Evolutionary conservation across 306 rosid genomes (phyloP).

Genomic region (Citrullus colocynthis): DNA sequence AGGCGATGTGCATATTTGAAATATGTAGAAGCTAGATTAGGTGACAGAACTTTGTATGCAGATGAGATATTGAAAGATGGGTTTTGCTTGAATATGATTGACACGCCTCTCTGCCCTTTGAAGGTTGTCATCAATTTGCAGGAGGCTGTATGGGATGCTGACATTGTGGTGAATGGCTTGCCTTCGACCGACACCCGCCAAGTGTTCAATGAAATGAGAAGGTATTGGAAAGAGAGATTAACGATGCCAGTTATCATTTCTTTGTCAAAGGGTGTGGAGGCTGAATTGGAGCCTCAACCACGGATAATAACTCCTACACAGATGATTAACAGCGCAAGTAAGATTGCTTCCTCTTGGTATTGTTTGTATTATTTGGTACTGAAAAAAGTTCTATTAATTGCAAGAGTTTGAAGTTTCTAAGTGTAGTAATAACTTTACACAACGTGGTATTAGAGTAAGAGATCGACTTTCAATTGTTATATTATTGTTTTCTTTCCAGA

Average conservation of each 20-base stretch:
- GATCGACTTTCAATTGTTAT: not conserved
- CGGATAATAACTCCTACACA: slow-evolving; percentile 79
- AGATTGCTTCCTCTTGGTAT: slow-evolving; percentile 14
- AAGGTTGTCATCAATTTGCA: slow-evolving; percentile 92
- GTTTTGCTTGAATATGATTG: slow-evolving; percentile 85
- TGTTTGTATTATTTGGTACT: not conserved
- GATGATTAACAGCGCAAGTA: slow-evolving; percentile 80
- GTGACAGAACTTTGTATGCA: slow-evolving; percentile 64
- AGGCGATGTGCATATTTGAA: slow-evolving; percentile 88
- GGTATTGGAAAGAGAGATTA: slow-evolving; percentile 87
- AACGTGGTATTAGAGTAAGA: not conserved
- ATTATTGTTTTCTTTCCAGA: not conserved
- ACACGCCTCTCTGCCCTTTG: slow-evolving; percentile 84
- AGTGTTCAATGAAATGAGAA: slow-evolving; percentile 66
- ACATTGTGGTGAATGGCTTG: slow-evolving; percentile 74
- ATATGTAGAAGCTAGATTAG: slow-evolving; percentile 83
- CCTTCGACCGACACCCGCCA: slow-evolving; percentile 75
- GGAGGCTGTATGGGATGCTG: slow-evolving; percentile 99
- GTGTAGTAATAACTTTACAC: not conserved
- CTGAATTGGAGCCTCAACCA: slow-evolving; percentile 71
- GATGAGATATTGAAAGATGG: slow-evolving; percentile 97
- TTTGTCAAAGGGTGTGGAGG: slow-evolving; percentile 88
- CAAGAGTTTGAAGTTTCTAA: not conserved
- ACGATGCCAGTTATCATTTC: slow-evolving; percentile 69
- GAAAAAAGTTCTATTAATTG: not conserved